A percentile compares a stretch with the other conserved stretches of the same genome.
Evolutionary conservation across 345 rosid species (phyloP).

Genomic region (Barbarea vulgaris): DNA sequence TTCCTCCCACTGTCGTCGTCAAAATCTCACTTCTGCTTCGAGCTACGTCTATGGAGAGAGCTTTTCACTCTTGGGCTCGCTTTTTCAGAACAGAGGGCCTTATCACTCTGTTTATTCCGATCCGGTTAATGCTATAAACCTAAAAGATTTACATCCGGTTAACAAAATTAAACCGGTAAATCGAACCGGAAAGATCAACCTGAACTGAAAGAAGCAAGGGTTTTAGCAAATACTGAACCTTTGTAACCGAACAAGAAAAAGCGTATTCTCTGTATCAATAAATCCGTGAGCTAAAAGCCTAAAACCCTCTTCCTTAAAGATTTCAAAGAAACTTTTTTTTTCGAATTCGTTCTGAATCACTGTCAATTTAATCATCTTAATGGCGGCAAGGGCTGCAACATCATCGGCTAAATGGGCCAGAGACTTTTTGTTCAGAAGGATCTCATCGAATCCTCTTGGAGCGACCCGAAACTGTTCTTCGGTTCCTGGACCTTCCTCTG

Average conservation of each 20-base stretch:
- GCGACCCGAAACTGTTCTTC: slow-evolving; percentile 55
- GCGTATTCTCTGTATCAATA: slow-evolving; percentile 3
- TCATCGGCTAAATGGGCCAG: slow-evolving; percentile 48
- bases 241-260: slow-evolving; percentile 16
- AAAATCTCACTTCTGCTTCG: background rate
- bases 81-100: slow-evolving; percentile 26
- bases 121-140: slow-evolving; percentile 23
- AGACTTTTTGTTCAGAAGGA: slow-evolving; percentile 44
- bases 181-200: slow-evolving; percentile 28
- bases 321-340: slow-evolving; percentile 16
- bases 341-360: background rate
- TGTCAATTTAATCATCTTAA: slow-evolving; percentile 18
- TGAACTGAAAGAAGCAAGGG: slow-evolving; percentile 35
- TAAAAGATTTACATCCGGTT: background rate
- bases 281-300: slow-evolving; percentile 36
- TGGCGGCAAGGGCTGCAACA: slow-evolving; percentile 53
- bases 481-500: slow-evolving; percentile 47
- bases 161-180: slow-evolving; percentile 15
- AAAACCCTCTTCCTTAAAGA: slow-evolving; percentile 20
- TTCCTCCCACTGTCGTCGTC: slow-evolving; percentile 9
- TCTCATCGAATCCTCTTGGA: slow-evolving; percentile 44
- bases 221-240: slow-evolving; percentile 34
- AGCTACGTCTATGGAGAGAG: slow-evolving; percentile 10
- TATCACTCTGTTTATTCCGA: slow-evolving; percentile 27
- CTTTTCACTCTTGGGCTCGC: slow-evolving; percentile 22